Evolutionary conservation across 345 rosid genomes (phyloP).

Genomic region (Punica granatum): DNA sequence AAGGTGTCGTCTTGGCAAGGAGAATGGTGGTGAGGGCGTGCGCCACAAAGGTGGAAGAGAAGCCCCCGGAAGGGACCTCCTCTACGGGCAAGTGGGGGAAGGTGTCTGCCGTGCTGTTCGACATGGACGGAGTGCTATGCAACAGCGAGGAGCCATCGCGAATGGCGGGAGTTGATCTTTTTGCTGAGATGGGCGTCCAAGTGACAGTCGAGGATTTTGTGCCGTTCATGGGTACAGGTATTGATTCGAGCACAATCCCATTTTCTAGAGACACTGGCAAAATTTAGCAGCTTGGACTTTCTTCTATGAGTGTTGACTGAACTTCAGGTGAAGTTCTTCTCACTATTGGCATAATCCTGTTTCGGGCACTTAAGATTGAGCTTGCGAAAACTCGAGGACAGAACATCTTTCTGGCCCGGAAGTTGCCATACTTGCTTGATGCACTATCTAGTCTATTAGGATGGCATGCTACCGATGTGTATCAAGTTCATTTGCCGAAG

Average conservation of each 20-base stretch:
- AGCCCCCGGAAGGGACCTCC: slow-evolving; percentile 14
- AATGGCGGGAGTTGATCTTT: slow-evolving; percentile 80
- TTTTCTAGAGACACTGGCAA: background rate
- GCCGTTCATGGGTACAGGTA: slow-evolving; percentile 91
- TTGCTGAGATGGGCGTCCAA: slow-evolving; percentile 79
- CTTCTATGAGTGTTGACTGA: background rate
- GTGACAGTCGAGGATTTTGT: slow-evolving; percentile 78
- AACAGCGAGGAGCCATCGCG: slow-evolving; percentile 88
- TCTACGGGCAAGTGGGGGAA: slow-evolving; percentile 48
- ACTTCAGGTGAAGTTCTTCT: background rate
- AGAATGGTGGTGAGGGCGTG: slow-evolving; percentile 36
- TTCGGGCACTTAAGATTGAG: background rate
- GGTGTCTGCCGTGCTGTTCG: slow-evolving; percentile 85
- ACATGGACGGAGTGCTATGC: slow-evolving; percentile 91
- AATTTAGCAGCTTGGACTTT: background rate
- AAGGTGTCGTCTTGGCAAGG: slow-evolving; percentile 1
- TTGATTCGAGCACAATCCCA: background rate
- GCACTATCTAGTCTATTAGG: background rate
- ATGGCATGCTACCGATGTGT: background rate
- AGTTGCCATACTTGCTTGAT: background rate
- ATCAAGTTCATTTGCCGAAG: background rate
- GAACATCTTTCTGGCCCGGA: background rate
- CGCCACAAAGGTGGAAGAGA: slow-evolving; percentile 37
- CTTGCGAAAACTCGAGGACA: background rate
- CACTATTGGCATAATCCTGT: background rate